Conservation (phyloP, 164 flowering plant genomes). For the Cinnamomum chago region DNA sequence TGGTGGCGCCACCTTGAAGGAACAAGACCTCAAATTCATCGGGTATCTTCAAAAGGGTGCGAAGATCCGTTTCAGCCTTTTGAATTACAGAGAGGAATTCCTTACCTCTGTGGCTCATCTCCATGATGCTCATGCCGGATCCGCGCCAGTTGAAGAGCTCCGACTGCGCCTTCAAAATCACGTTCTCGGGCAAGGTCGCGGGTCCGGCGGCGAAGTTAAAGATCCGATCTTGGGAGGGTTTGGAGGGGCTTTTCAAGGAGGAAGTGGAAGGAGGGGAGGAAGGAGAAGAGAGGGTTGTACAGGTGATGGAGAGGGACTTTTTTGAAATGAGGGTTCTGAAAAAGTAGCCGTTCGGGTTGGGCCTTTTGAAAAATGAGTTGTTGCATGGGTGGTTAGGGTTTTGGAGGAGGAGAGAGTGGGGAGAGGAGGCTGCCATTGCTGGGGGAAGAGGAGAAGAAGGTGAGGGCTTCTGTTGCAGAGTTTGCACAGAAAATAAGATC, state of each 20-base stretch:
- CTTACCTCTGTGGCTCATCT: constrained; percentile 98
- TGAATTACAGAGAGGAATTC: constrained; percentile 82
- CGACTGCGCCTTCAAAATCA: constrained; percentile 65
- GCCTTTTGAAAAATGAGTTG: constrained; percentile 2
- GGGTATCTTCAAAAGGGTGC: constrained; percentile 58
- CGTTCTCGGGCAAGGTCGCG: constrained; percentile 72
- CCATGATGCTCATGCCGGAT: constrained; percentile 97
- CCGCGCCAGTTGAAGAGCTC: constrained; percentile 78
- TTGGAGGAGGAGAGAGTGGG: constrained; percentile 35
- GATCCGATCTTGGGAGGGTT: constrained; percentile 39
- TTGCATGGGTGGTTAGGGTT: constrained; percentile 17
- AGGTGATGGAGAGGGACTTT: constrained; percentile 29
- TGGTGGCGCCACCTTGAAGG: constrained; percentile 93
- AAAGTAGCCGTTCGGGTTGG: constrained; percentile 6
- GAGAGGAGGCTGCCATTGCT: constrained; percentile 28
- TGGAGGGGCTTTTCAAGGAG: not conserved
- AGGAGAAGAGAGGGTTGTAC: constrained; percentile 19
- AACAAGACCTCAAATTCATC: constrained; percentile 64
- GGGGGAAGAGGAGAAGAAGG: not conserved
- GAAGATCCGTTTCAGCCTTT: constrained; percentile 88
- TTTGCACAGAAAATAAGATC: no score
- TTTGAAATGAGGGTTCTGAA: constrained; percentile 7
- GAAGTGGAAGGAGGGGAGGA: not conserved
- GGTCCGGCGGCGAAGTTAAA: constrained; percentile 94
- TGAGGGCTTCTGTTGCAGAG: not conserved